Percentiles rank a stretch among this genome's conserved stretches.
phyloP scores from a whole-genome alignment of 805 yeast genomes.

The Cyberlindnera maclurae region DNA sequence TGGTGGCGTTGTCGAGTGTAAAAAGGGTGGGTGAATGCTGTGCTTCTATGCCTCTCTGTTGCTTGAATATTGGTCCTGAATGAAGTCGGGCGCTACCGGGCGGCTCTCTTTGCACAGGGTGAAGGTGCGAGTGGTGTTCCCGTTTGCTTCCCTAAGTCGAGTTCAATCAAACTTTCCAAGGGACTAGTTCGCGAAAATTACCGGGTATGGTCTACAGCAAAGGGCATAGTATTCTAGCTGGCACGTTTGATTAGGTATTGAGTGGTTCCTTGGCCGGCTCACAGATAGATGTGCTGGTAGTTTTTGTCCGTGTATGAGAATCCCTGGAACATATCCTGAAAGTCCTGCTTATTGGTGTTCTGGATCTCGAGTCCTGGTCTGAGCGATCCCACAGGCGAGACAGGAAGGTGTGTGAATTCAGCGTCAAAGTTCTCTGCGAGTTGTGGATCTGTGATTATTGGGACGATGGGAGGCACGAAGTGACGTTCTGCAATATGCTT shows the following conservation, averaged over 20 bases:
- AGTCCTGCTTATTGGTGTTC: constrained; percentile 1
- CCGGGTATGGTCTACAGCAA: too few species aligned
- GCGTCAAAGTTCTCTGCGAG: constrained; percentile 80
- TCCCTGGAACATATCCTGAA: constrained; percentile 31
- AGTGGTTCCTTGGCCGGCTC: too few species aligned
- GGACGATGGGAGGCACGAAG: constrained; percentile 70
- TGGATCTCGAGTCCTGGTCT: constrained; percentile 10
- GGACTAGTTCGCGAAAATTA: too few species aligned
- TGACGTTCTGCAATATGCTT: constrained; percentile 37
- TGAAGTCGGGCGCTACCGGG: too few species aligned
- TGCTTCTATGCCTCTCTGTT: too few species aligned
- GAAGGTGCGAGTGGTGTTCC: too few species aligned
- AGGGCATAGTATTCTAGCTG: neutral
- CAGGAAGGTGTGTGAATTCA: constrained; percentile 68
- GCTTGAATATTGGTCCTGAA: too few species aligned
- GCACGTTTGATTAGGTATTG: too few species aligned
- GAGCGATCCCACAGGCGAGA: constrained; percentile 26
- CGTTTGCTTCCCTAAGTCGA: too few species aligned
- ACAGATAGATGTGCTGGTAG: neutral
- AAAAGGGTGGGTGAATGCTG: neutral
- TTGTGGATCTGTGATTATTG: constrained; percentile 72
- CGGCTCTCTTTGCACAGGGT: too few species aligned
- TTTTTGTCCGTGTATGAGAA: constrained; percentile 35
- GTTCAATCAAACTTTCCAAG: too few species aligned
- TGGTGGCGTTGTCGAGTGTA: neutral